Percentiles rank a stretch among this genome's conserved stretches.
These are phyloP conservation scores for Syncephalastrum monosporum DNA, from an alignment of 371 early-diverging fungal species.

Conservation along the genomic window DNA sequence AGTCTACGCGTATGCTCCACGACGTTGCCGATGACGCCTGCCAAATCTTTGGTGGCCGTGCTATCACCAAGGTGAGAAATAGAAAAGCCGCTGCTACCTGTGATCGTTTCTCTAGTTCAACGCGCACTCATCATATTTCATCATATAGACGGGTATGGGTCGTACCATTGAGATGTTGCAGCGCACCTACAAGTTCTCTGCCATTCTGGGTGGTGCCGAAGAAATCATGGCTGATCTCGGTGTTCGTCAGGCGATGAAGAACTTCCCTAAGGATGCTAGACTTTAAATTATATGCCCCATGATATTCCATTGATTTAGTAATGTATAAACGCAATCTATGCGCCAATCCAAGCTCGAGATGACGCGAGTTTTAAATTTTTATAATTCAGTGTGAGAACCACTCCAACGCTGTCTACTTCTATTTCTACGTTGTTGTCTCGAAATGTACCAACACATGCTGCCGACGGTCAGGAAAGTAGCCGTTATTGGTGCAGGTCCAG, in stretches of 20 bases:
- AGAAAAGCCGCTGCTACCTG: no score
- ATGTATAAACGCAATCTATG: no score
- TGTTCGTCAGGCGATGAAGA: constrained; percentile 31
- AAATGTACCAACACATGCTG: no score
- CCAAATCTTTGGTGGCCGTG: constrained; percentile 66
- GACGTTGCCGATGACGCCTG: constrained; percentile 49
- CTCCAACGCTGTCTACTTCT: no score
- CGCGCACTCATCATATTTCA: no score
- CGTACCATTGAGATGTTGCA: constrained; percentile 44
- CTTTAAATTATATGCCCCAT: constrained; percentile 11
- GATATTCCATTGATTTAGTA: no score
- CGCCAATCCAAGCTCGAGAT: no score
- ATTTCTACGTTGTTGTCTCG: no score
- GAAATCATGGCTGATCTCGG: constrained; percentile 50
- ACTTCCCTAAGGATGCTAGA: constrained; percentile 22
- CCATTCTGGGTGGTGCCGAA: constrained; percentile 86
- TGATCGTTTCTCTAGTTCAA: no score
- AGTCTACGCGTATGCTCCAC: constrained; percentile 49
- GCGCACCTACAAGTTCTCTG: constrained; percentile 48
- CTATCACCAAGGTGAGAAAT: constrained; percentile 31
- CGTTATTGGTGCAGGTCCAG: constrained; percentile 50
- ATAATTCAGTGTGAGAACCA: no score
- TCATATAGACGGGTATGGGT: constrained; percentile 47
- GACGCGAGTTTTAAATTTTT: no score
- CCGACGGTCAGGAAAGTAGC: constrained; percentile 19